These are phyloP conservation scores for Nothophaeocryptopus gaeumannii DNA, from an alignment of 2,329 filamentous ascomycete species.

Conservation along the genomic window DNA sequence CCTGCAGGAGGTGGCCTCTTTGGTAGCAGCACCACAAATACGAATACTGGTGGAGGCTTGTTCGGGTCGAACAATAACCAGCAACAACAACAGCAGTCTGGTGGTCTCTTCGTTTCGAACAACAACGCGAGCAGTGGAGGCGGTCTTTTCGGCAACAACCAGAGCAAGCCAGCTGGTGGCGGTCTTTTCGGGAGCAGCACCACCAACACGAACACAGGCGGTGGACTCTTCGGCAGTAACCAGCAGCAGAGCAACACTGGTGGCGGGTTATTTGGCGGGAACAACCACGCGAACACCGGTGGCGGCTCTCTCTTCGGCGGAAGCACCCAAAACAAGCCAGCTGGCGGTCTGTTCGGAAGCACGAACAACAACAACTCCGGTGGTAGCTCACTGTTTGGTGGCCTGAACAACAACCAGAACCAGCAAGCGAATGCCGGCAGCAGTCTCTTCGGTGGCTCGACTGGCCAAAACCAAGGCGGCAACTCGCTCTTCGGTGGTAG, in stretches of 20 bases:
- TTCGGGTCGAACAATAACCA: slow-evolving; percentile 27
- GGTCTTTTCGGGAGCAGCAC: slow-evolving; percentile 40
- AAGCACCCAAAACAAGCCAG: slow-evolving; percentile 42
- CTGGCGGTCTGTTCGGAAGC: slow-evolving; percentile 43
- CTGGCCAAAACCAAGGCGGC: slow-evolving; percentile 40
- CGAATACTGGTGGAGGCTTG: slow-evolving; percentile 30
- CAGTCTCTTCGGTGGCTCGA: slow-evolving; percentile 42
- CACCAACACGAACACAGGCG: slow-evolving; percentile 25
- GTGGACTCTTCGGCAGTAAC: slow-evolving; percentile 38
- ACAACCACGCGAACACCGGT: slow-evolving; percentile 26
- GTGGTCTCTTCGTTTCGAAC: slow-evolving; percentile 26
- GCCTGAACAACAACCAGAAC: slow-evolving; percentile 40
- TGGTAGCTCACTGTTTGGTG: slow-evolving; percentile 32
- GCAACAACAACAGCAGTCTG: slow-evolving; percentile 16
- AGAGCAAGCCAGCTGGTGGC: slow-evolving; percentile 35
- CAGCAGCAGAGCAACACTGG: slow-evolving; percentile 32
- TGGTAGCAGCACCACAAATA: slow-evolving; percentile 32
- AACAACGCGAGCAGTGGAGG: slow-evolving; percentile 32
- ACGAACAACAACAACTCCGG: slow-evolving; percentile 33
- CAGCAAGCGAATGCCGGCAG: slow-evolving; percentile 34
- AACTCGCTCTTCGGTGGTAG: slow-evolving; percentile 53
- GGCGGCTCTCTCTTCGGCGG: slow-evolving; percentile 33
- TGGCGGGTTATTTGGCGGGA: slow-evolving; percentile 40
- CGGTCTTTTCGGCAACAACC: slow-evolving; percentile 42
- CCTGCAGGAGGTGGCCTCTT: slow-evolving; percentile 36